Base-by-base conservation (phyloP, 2,329 filamentous ascomycete species). In the Fusarium continuum region DNA sequence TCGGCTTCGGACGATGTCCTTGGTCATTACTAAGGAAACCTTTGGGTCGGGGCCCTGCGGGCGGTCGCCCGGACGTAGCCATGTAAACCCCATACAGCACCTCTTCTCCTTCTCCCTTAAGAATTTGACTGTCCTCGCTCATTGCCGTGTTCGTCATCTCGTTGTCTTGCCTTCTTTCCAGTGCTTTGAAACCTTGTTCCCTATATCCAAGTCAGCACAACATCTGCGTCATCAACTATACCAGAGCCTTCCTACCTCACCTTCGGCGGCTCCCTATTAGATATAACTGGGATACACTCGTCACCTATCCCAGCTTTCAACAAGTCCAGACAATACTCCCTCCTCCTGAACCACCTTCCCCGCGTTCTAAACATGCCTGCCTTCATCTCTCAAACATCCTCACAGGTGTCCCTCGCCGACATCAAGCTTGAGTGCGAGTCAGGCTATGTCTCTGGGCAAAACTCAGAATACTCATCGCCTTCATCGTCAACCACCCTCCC, bases 381-480 rank as follows among this genome's bases (percentile, higher is more conserved):
- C 67, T 67, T 71, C 45, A 75, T 75, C 67, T 74, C 74, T 35
- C 73, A 77, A 61, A 70, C 74, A 31, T 78, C 77, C 25, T 79
- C 80, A n/a, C 74, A 75, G 59, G 71, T 76, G 51, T 64, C 78
- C 39, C 74, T 77, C 55, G 60, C 75, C 56, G 75, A 78, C 63
- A 74, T 74, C 55, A 83, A 80, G 69, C 70, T 79, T 57, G 76
- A 84, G 35, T 76, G 83, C 61, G 92, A 96, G 78, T 97, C 94
- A 29, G 94, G 94, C 64, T 97, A 97, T 80, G 91, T 88, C 72
- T 89, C 82, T n/a, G 76, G 72, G 38, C 63, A 69, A 40, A 72
- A 76, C 48, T 79, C 77, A 40, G 76, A 77, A 65, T 77, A 77
- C 65, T 74, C 74, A n/a, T 71, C 76, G 20, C 72, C 75, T 34